A percentile compares a stretch with the other conserved stretches of the same genome.
phyloP scores from a whole-genome alignment of 345 rosid species.

The Sisymbrium altissimum region DNA sequence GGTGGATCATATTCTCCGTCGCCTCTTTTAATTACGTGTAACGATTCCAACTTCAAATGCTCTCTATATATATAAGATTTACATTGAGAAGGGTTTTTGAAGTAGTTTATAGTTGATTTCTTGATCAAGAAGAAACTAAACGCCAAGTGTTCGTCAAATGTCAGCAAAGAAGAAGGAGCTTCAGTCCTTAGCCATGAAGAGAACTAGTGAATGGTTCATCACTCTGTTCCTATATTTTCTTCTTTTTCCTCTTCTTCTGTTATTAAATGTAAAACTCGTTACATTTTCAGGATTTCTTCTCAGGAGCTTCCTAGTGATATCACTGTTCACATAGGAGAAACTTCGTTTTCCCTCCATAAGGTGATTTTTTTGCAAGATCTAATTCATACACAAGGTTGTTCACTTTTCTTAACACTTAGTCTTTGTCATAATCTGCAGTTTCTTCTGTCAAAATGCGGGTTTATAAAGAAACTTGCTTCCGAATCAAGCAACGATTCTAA shows the following conservation, averaged over 20 bases:
- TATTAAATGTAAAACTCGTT: neutral
- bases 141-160: conserved; percentile 34
- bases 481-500: conserved; percentile 43
- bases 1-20: conserved; percentile 14
- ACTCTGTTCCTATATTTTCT: neutral
- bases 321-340: conserved; percentile 55
- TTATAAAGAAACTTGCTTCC: conserved; percentile 60
- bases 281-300: conserved; percentile 65
- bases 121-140: conserved; percentile 27
- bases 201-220: conserved; percentile 82
- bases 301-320: conserved; percentile 89
- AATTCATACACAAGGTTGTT: neutral
- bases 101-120: conserved; percentile 39
- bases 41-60: neutral
- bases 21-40: conserved; percentile 13
- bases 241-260: neutral
- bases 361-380: conserved; percentile 29
- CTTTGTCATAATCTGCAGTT: conserved; percentile 47
- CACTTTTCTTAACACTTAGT: neutral
- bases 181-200: conserved; percentile 73
- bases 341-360: conserved; percentile 81
- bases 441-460: conserved; percentile 79
- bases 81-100: neutral
- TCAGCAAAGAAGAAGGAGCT: conserved; percentile 63
- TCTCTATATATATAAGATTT: neutral